Conservation (phyloP, 2,329 filamentous ascomycete species). For the Ambrosiella xylebori region DNA sequence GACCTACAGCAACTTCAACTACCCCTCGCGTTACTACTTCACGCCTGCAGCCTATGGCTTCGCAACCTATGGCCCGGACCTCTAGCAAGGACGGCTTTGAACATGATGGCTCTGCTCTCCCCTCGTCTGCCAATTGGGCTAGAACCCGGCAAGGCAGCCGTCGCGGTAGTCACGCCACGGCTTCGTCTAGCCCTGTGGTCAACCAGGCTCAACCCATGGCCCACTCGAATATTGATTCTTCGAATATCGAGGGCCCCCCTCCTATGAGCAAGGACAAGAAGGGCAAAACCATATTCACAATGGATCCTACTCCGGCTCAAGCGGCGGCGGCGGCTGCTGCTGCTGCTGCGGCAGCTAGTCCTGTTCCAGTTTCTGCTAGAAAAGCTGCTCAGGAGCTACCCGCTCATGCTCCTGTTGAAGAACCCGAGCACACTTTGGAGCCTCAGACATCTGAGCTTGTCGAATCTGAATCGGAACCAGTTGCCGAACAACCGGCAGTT, state of each 20-base stretch:
- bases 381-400: background rate
- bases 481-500: background rate
- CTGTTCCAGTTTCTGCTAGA: background rate
- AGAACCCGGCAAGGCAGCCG: constrained; percentile 47
- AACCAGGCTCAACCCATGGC: constrained; percentile 39
- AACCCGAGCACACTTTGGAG: constrained; percentile 5
- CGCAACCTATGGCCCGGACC: constrained; percentile 55
- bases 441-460: background rate
- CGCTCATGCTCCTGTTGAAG: constrained; percentile 12
- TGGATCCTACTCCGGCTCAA: background rate
- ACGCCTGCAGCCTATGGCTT: constrained; percentile 18
- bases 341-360: background rate
- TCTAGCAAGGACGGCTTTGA: constrained; percentile 55
- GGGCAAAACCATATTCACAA: constrained; percentile 4
- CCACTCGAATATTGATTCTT: constrained; percentile 27
- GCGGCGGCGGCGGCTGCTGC: background rate
- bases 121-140: constrained; percentile 89
- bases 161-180: constrained; percentile 62
- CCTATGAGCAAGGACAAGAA: constrained; percentile 15
- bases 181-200: constrained; percentile 67
- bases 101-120: constrained; percentile 75
- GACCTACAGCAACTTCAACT: constrained; percentile 24
- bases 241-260: constrained; percentile 20
- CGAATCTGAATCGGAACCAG: constrained; percentile 1
- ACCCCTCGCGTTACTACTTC: background rate